These are phyloP conservation scores for Jamesozyma gamospora DNA, from an alignment of 805 yeast species.

Conservation along the genomic window DNA sequence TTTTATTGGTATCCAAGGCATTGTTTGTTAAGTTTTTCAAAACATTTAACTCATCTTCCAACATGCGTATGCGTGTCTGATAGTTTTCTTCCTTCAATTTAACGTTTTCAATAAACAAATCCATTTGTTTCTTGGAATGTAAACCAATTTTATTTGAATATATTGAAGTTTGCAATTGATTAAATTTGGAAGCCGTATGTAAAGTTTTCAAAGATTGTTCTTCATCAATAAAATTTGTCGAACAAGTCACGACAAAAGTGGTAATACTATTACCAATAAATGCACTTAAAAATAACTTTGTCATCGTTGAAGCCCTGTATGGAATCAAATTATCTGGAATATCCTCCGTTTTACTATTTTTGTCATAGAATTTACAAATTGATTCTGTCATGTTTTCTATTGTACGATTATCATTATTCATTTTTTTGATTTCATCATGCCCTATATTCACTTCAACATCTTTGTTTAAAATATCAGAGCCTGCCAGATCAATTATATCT, in stretches of 20 bases:
- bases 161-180: conserved; percentile 49
- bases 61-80: conserved; percentile 5
- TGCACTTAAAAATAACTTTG: conserved; percentile 69
- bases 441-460: conserved; percentile 57
- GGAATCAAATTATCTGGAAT: conserved; percentile 20
- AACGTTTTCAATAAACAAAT: conserved; percentile 42
- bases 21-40: neutral
- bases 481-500: conserved; percentile 76
- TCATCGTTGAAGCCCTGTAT: conserved; percentile 68
- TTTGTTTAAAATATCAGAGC: conserved; percentile 44
- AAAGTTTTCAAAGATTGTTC: conserved; percentile 62
- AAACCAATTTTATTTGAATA: conserved; percentile 40
- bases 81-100: conserved; percentile 23
- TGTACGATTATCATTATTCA: conserved; percentile 67
- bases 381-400: conserved; percentile 76
- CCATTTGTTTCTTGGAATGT: conserved; percentile 29
- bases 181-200: conserved; percentile 66
- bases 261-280: conserved; percentile 79
- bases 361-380: conserved; percentile 34
- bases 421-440: conserved; percentile 74
- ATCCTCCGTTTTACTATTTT: neutral
- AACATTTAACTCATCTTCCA: conserved; percentile 8
- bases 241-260: conserved; percentile 61
- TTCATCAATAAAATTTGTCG: conserved; percentile 48
- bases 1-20: no score